phyloP scores from a whole-genome alignment of 352 stramenopile species.

The Phytophthora pluvialis region DNA sequence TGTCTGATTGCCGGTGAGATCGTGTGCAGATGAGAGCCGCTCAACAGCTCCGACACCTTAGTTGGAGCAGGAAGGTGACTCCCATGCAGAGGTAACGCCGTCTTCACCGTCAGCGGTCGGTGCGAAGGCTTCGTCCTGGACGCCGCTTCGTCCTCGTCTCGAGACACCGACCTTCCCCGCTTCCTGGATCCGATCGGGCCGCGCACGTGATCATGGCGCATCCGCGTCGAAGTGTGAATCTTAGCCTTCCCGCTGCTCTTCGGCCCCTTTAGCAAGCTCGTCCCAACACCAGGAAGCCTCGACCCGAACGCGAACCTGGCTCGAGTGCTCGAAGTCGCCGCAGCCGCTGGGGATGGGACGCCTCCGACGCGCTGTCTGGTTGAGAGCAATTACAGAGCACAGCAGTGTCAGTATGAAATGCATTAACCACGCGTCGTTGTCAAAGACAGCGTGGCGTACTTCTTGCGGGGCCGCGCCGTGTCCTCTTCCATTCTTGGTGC shows the following conservation, averaged over 20 bases:
- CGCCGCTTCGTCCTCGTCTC: constrained; percentile 17
- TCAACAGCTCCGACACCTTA: constrained; percentile 28
- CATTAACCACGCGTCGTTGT: neutral
- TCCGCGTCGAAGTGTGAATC: neutral
- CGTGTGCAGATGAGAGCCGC: constrained; percentile 8
- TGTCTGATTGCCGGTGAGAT: constrained; percentile 10
- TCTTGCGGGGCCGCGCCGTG: constrained; percentile 30
- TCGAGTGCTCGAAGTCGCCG: constrained; percentile 1
- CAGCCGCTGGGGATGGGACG: neutral
- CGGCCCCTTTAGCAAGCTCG: constrained; percentile 13
- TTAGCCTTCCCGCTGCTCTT: constrained; percentile 9
- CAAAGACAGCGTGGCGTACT: constrained; percentile 18
- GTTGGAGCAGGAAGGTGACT: constrained; percentile 35
- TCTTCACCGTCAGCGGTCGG: constrained; percentile 12
- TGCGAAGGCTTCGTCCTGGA: constrained; percentile 16
- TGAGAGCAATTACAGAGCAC: neutral
- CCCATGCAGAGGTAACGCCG: constrained; percentile 10
- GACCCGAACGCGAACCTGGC: constrained; percentile 42
- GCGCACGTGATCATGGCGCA: constrained; percentile 1
- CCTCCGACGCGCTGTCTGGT: constrained; percentile 28
- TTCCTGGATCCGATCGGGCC: constrained; percentile 9
- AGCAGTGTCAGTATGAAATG: neutral
- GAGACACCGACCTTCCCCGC: constrained; percentile 24
- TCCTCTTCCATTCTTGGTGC: constrained; percentile 12
- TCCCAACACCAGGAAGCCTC: constrained; percentile 20